These are phyloP conservation scores for Blumeriella jaapii DNA, from an alignment of 2,329 filamentous ascomycete genomes.

Conservation along the genomic window DNA sequence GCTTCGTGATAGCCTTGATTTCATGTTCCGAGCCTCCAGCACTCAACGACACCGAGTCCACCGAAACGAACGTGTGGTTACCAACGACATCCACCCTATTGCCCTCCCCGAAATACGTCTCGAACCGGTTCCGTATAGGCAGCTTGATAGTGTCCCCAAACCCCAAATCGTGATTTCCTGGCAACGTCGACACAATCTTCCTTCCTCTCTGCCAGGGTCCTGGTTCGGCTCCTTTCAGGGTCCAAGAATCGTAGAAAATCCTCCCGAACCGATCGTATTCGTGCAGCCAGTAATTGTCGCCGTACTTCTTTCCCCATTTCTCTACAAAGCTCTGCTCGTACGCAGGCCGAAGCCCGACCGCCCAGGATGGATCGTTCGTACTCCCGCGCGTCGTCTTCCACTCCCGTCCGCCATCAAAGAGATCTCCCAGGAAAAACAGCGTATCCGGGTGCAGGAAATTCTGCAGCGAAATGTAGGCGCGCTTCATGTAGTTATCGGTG, in stretches of 20 bases:
- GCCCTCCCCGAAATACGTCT: slow-evolving; percentile 79
- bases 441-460: slow-evolving; percentile 69
- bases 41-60: slow-evolving; percentile 81
- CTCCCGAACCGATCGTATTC: slow-evolving; percentile 80
- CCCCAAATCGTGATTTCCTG: slow-evolving; percentile 90
- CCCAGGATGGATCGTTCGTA: slow-evolving; percentile 49
- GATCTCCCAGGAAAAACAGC: slow-evolving; percentile 80
- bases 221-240: slow-evolving; percentile 41
- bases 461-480: slow-evolving; percentile 72
- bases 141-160: slow-evolving; percentile 78
- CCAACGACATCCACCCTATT: slow-evolving; percentile 85
- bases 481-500: slow-evolving; percentile 82
- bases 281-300: slow-evolving; percentile 69
- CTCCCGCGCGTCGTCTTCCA: slow-evolving; percentile 64
- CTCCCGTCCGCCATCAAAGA: slow-evolving; percentile 92
- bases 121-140: slow-evolving; percentile 71
- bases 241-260: slow-evolving; percentile 69
- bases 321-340: slow-evolving; percentile 45
- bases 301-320: slow-evolving; percentile 63
- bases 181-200: slow-evolving; percentile 73
- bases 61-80: slow-evolving; percentile 89
- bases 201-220: slow-evolving; percentile 52
- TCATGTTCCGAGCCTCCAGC: slow-evolving; percentile 46
- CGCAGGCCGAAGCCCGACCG: slow-evolving; percentile 37
- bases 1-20: slow-evolving; percentile 57